These are phyloP conservation scores for Tylopilus intermedius DNA, from an alignment of 768 basidiomycete genomes.

Conservation along the genomic window DNA sequence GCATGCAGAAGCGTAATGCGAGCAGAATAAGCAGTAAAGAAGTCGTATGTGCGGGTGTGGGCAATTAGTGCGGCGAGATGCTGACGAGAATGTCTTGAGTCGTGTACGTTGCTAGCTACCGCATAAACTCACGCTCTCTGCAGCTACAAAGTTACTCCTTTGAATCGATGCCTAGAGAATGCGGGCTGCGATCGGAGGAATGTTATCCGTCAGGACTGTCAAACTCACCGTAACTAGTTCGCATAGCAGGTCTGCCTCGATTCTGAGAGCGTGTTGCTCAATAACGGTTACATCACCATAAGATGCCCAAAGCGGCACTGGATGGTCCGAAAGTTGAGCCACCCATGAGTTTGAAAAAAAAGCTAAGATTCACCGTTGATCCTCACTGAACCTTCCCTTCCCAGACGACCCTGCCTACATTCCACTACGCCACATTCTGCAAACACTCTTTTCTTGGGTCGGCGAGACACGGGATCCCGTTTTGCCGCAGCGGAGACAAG, in stretches of 20 bases:
- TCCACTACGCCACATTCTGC: slow-evolving; percentile 53
- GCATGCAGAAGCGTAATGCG: slow-evolving; percentile 66
- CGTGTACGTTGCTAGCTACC: neutral
- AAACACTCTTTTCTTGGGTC: slow-evolving; percentile 69
- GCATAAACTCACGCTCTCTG: slow-evolving; percentile 44
- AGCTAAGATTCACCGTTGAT: slow-evolving; percentile 12
- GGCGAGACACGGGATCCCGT: slow-evolving; percentile 68
- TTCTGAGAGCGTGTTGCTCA: slow-evolving; percentile 46
- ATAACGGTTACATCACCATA: slow-evolving; percentile 45
- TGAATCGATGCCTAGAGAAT: slow-evolving; percentile 52
- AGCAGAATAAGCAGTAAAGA: slow-evolving; percentile 54
- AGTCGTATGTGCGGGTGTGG: slow-evolving; percentile 52
- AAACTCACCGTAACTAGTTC: slow-evolving; percentile 57
- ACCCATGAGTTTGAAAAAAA: neutral
- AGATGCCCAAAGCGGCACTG: slow-evolving; percentile 56
- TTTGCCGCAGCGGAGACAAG: slow-evolving; percentile 63
- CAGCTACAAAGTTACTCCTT: slow-evolving; percentile 63
- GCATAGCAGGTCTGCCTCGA: slow-evolving; percentile 68
- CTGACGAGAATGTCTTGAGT: slow-evolving; percentile 6
- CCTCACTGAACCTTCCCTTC: slow-evolving; percentile 17
- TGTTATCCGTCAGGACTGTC: neutral
- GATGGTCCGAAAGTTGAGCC: neutral
- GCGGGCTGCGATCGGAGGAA: neutral
- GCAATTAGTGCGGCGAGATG: slow-evolving; percentile 50
- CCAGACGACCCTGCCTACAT: slow-evolving; percentile 42